Evolutionary conservation across 1,284 basidiomycete genomes (phyloP).

Genomic region (Rhodotorula sp.): DNA sequence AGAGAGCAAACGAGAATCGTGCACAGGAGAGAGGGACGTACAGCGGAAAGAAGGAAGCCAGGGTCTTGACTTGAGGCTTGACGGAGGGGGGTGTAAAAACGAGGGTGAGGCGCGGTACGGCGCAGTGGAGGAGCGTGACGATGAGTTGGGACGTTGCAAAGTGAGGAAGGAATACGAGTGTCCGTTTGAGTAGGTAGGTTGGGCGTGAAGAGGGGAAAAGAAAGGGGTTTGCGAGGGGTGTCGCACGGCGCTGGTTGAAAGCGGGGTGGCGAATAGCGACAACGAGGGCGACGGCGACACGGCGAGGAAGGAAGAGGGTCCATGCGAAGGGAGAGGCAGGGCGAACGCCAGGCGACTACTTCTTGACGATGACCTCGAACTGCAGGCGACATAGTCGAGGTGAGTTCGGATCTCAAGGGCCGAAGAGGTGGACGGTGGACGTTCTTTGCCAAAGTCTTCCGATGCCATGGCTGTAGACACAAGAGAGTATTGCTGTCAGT

Average conservation of each 20-base stretch:
- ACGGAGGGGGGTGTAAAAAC: too few relatives aligned
- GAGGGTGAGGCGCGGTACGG: too few relatives aligned
- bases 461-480: constrained; percentile 45
- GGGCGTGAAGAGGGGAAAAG: not conserved
- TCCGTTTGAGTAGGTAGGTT: not conserved
- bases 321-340: too few relatives aligned
- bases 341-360: constrained; percentile 7
- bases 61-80: too few relatives aligned
- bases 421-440: not conserved
- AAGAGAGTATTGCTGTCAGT: too few relatives aligned
- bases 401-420: not conserved
- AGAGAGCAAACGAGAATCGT: not conserved
- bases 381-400: not conserved
- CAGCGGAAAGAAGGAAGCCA: too few relatives aligned
- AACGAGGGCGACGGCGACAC: not conserved
- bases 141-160: not conserved
- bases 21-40: not conserved
- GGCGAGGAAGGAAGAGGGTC: not conserved
- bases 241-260: not conserved
- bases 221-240: not conserved
- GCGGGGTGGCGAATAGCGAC: not conserved
- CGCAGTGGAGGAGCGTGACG: too few relatives aligned
- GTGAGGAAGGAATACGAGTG: not conserved
- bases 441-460: constrained; percentile 38
- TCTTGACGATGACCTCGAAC: constrained; percentile 38